These are phyloP conservation scores for Ilex aquifolium DNA, from an alignment of 257 asterid species.

Conservation along the genomic window DNA sequence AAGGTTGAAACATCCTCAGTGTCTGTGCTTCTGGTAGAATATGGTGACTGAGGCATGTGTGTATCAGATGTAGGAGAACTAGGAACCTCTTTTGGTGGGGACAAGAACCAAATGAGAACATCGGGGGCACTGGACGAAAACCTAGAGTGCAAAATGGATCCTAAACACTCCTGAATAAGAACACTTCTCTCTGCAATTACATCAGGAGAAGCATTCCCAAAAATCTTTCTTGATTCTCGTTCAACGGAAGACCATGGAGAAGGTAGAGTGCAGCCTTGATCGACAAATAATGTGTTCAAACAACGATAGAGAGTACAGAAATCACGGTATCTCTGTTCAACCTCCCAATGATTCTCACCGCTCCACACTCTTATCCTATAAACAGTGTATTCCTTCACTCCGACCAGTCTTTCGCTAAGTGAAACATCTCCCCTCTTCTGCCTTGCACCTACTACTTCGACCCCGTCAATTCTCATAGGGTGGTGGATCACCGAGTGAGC, in stretches of 20 bases:
- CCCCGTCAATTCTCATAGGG: slow-evolving; percentile 52
- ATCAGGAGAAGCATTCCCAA: slow-evolving; percentile 72
- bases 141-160: slow-evolving; percentile 49
- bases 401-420: slow-evolving; percentile 79
- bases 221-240: slow-evolving; percentile 75
- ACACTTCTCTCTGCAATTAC: slow-evolving; percentile 70
- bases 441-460: slow-evolving; percentile 74
- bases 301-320: slow-evolving; percentile 54
- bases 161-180: slow-evolving; percentile 87
- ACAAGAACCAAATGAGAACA: slow-evolving; percentile 56
- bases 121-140: slow-evolving; percentile 34
- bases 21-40: slow-evolving; percentile 20
- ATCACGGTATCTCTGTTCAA: slow-evolving; percentile 89
- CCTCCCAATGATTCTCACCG: slow-evolving; percentile 71
- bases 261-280: slow-evolving; percentile 72
- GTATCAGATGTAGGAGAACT: slow-evolving; percentile 37
- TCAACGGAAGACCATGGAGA: slow-evolving; percentile 74
- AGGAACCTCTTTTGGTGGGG: slow-evolving; percentile 48
- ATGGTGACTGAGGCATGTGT: slow-evolving; percentile 24
- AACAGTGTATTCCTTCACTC: slow-evolving; percentile 71
- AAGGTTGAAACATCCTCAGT: slow-evolving; percentile 32
- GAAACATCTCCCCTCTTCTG: slow-evolving; percentile 84
- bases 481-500: slow-evolving; percentile 40
- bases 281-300: slow-evolving; percentile 62
- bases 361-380: slow-evolving; percentile 65